These are phyloP conservation scores for Pythium brachiatum DNA, from an alignment of 352 stramenopile genomes.

Conservation along the genomic window DNA sequence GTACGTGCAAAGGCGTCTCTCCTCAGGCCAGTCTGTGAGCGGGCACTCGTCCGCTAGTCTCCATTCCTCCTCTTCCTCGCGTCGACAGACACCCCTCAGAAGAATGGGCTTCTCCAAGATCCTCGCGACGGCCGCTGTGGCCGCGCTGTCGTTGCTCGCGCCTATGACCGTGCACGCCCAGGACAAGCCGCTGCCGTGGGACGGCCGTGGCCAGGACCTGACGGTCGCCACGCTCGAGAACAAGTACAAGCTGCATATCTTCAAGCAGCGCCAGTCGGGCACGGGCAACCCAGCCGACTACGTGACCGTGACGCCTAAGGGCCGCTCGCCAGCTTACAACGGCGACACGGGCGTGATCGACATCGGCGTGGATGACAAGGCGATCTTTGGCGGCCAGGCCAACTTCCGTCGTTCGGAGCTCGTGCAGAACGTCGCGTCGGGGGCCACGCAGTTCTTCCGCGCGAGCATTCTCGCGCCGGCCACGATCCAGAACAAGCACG, in stretches of 20 bases:
- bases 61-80: background rate
- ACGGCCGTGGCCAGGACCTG: slow-evolving; percentile 49
- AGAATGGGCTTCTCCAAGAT: slow-evolving; percentile 24
- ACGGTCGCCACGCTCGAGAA: slow-evolving; percentile 47
- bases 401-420: slow-evolving; percentile 71
- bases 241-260: slow-evolving; percentile 68
- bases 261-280: slow-evolving; percentile 51
- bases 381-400: slow-evolving; percentile 49
- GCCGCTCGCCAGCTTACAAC: slow-evolving; percentile 55
- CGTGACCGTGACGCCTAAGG: slow-evolving; percentile 39
- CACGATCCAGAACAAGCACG: slow-evolving; percentile 46
- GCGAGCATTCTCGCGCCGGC: slow-evolving; percentile 49
- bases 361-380: slow-evolving; percentile 42
- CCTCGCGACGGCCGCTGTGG: slow-evolving; percentile 17
- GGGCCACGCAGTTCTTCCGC: slow-evolving; percentile 59
- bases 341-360: slow-evolving; percentile 59
- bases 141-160: slow-evolving; percentile 9
- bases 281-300: slow-evolving; percentile 47
- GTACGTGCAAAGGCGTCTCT: no score
- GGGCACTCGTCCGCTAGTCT: background rate
- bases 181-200: slow-evolving; percentile 45
- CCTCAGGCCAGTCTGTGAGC: no score
- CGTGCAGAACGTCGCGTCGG: slow-evolving; percentile 49
- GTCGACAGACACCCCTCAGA: background rate
- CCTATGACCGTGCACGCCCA: slow-evolving; percentile 7